Evolutionary conservation across 2,329 filamentous ascomycete species (phyloP), one percentile per base, ranked within the genome.

Genomic region (Epichloe scottii): DNA sequence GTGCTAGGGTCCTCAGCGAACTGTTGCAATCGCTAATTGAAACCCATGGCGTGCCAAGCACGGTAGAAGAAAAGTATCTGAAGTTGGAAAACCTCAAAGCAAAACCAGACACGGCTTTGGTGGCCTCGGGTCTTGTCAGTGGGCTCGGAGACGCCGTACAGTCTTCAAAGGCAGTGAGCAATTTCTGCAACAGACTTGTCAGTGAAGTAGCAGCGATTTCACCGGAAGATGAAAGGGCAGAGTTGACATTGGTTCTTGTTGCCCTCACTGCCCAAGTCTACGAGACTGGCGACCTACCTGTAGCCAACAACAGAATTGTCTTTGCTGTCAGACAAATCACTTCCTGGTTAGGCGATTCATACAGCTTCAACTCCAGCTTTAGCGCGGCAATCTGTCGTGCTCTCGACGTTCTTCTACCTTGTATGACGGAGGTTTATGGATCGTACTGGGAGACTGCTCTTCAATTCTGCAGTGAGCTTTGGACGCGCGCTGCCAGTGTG

Each of bases 291-390:
- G 68, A 75, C 54, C 56, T 82, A 7, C 80, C 80, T 0, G 74
- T 82, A 1, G 75, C 78, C 1, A 78, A 76, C 43, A 82, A 90
- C 59, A 78, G 89, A 23, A 68, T 93, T 3, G 81, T 95, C 0
- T 93, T 95, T 67, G 82, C 91, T 8, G 80, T 91, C 41, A 87
- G 86, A 61, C 84, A 90, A 55, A 75, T 95, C 7, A 77, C 86
- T 0, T 77, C 80, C 8, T 90, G 86, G 79, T 69, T 90, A 0
- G 76, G 83, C 14, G 72, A 72, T 0, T 63, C 70, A 0, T 68
- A 74, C 15, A 65, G 68, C 1, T 53, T 78, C 2, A 66, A 71
- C 21, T 60, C 66, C n/a, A 64, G 66, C 50, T 55, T 78, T n/a
- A 63, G 70, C 54, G 62, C 74, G 33, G 68, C 79, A 68, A 66